Percentiles rank a stretch among this genome's conserved stretches.
Evolutionary conservation across 331 rosid genomes (phyloP).

Genomic region (Pyracantha coccinea): DNA sequence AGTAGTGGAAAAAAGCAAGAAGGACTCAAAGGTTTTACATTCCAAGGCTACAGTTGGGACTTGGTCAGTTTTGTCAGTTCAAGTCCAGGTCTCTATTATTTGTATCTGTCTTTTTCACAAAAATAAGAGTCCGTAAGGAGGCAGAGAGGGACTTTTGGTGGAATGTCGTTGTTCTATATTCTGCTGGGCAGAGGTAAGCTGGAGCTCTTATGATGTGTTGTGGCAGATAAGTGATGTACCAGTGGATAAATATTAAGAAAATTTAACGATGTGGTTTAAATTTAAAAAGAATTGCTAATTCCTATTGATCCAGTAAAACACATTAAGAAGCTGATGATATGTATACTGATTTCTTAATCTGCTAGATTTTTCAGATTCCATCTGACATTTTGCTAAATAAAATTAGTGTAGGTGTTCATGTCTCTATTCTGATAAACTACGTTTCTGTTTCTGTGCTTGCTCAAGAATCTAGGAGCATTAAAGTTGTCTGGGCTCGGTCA

Average conservation of each 20-base stretch:
- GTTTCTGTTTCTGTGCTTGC: not conserved
- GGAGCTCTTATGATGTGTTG: not conserved
- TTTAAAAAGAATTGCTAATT: not conserved
- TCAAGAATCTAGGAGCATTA: not conserved
- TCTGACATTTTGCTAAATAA: not conserved
- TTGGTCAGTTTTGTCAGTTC: too few species aligned
- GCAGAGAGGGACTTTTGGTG: not conserved
- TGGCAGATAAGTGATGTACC: not conserved
- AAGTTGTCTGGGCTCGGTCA: not conserved
- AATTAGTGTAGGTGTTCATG: not conserved
- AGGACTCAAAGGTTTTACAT: too few species aligned
- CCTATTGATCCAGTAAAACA: not conserved
- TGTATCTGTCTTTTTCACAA: not conserved
- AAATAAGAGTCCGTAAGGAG: not conserved
- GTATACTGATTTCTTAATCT: not conserved
- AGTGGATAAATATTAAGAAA: not conserved
- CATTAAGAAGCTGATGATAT: not conserved
- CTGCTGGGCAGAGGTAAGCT: not conserved
- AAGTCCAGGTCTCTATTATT: too few species aligned
- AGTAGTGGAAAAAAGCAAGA: not conserved
- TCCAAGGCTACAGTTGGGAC: too few species aligned
- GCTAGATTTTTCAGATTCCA: not conserved
- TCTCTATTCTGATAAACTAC: not conserved
- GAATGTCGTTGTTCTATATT: not conserved
- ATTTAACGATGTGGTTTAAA: not conserved